phyloP scores from a whole-genome alignment of 495 filamentous ascomycete genomes.

The Penicillium cosmopolitanum region DNA sequence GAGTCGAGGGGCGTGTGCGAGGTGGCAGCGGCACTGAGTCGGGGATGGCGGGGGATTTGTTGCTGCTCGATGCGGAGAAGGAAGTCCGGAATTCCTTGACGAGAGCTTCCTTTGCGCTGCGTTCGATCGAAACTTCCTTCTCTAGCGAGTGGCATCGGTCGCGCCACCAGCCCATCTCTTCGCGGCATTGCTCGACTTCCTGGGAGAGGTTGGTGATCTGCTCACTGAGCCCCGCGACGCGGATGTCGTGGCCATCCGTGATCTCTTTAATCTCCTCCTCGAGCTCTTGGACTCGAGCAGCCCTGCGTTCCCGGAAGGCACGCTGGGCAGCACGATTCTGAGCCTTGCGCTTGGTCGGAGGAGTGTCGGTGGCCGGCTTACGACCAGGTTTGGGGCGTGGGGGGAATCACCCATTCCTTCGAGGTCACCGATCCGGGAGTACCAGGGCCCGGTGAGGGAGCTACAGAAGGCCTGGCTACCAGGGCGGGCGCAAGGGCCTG shows the following conservation, averaged over 20 bases:
- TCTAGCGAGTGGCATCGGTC: constrained; percentile 54
- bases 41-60: constrained; percentile 25
- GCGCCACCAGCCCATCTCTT: constrained; percentile 51
- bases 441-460: constrained; percentile 46
- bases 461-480: constrained; percentile 40
- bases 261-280: constrained; percentile 79
- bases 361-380: constrained; percentile 89
- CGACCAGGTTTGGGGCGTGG: constrained; percentile 90
- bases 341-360: constrained; percentile 87
- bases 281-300: constrained; percentile 81
- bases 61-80: constrained; percentile 24
- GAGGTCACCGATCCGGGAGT: constrained; percentile 60
- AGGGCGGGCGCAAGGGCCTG: constrained; percentile 39
- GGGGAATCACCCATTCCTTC: constrained; percentile 84
- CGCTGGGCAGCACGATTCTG: constrained; percentile 94
- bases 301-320: constrained; percentile 85
- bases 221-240: constrained; percentile 45
- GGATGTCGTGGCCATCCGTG: constrained; percentile 54
- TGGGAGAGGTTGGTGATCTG: constrained; percentile 55
- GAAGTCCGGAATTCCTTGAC: constrained; percentile 47
- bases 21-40: constrained; percentile 42
- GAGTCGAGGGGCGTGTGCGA: constrained; percentile 27
- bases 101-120: constrained; percentile 45
- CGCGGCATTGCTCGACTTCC: constrained; percentile 53
- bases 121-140: constrained; percentile 49